Percentiles rank a stretch among this genome's conserved stretches.
Conservation (phyloP, 768 basidiomycete species). For the Ramaria rubella region DNA sequence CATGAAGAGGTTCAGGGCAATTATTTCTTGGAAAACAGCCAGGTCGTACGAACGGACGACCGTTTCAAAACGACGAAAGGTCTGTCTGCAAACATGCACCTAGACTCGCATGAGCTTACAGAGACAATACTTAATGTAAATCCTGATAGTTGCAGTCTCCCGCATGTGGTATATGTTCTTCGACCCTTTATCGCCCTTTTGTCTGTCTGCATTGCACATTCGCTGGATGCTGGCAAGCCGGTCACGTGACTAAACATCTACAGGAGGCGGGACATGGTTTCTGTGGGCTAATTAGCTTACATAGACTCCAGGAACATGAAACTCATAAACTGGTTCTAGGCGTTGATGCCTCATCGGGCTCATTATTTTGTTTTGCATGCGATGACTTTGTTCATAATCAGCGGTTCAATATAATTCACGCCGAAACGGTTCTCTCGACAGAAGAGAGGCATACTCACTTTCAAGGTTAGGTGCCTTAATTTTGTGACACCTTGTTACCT, state of each 20-base stretch:
- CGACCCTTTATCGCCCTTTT: conserved; percentile 55
- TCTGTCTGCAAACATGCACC: conserved; percentile 27
- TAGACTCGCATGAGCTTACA: no score
- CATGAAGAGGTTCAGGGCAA: conserved; percentile 46
- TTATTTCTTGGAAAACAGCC: conserved; percentile 49
- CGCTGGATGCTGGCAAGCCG: conserved; percentile 61
- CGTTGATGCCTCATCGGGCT: conserved; percentile 67
- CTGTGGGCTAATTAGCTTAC: conserved; percentile 40
- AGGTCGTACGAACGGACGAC: conserved; percentile 41
- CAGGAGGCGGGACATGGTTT: conserved; percentile 52
- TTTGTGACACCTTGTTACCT: conserved; percentile 10
- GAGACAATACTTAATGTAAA: no score
- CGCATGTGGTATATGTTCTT: conserved; percentile 53
- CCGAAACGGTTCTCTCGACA: conserved; percentile 38
- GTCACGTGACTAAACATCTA: conserved; percentile 55
- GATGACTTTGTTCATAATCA: conserved; percentile 67
- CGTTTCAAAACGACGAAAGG: conserved; percentile 60
- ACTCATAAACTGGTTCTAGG: conserved; percentile 36
- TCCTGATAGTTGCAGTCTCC: conserved; percentile 51
- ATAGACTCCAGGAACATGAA: conserved; percentile 1
- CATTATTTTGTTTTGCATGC: conserved; percentile 67
- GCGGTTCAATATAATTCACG: conserved; percentile 40
- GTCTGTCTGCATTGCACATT: conserved; percentile 68
- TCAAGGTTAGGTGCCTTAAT: conserved; percentile 37
- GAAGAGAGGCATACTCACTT: conserved; percentile 61